Evolutionary conservation across 2,329 filamentous ascomycete genomes (phyloP).

Genomic region (Ophiostoma ulmi): DNA sequence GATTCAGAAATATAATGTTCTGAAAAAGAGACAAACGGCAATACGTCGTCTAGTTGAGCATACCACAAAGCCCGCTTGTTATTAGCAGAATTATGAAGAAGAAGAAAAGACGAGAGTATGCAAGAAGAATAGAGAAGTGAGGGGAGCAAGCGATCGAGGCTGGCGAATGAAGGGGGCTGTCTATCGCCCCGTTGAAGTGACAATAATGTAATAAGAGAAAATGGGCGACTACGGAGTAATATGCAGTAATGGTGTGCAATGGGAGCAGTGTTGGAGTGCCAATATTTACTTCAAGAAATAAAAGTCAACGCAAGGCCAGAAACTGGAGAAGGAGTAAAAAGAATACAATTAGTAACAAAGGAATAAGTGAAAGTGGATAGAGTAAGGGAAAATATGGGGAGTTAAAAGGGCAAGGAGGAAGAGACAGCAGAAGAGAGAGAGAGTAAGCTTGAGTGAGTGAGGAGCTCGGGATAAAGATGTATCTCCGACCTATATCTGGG

Average conservation of each 20-base stretch:
- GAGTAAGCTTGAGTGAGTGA: neutral
- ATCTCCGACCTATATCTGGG: slow-evolving; percentile 16
- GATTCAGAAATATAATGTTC: neutral
- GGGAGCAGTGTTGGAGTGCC: slow-evolving; percentile 13
- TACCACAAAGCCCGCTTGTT: neutral
- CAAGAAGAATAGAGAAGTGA: neutral
- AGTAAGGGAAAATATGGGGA: neutral
- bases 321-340: neutral
- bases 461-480: slow-evolving; percentile 17
- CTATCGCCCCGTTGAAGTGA: slow-evolving; percentile 4
- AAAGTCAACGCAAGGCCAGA: neutral
- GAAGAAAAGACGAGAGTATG: neutral
- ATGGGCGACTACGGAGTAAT: neutral
- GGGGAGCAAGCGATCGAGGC: slow-evolving; percentile 4
- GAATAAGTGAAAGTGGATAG: neutral
- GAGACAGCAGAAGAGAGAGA: neutral
- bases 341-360: neutral
- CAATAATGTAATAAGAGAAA: neutral
- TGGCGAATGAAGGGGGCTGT: neutral
- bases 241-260: neutral
- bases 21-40: neutral
- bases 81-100: neutral
- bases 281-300: neutral
- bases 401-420: neutral
- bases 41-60: neutral